Percentiles rank a stretch among this genome's conserved stretches.
Evolutionary conservation across 1,284 basidiomycete species (phyloP).

Genomic region (Vanrija pseudolonga): DNA sequence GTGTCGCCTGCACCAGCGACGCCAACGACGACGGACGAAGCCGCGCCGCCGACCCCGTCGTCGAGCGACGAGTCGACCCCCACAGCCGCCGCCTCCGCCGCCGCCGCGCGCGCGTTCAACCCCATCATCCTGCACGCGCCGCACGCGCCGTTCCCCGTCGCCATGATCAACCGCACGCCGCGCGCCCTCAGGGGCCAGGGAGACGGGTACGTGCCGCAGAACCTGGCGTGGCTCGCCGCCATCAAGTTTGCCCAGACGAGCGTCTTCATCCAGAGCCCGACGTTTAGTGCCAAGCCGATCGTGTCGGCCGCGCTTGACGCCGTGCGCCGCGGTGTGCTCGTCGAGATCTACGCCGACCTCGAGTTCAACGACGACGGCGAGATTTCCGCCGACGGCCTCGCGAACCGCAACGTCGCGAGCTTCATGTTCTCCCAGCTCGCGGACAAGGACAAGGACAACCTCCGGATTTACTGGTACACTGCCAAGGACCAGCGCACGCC

Average conservation of each 20-base stretch:
- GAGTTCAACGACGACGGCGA: constrained; percentile 59
- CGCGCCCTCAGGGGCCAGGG: constrained; percentile 49
- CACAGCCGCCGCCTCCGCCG: neutral
- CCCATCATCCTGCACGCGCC: constrained; percentile 56
- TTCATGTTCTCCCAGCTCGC: constrained; percentile 58
- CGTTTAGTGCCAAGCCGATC: constrained; percentile 64
- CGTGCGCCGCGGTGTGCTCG: constrained; percentile 60
- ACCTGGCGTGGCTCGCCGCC: constrained; percentile 66
- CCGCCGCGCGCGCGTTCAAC: constrained; percentile 36
- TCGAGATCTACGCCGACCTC: constrained; percentile 61
- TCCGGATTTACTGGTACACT: constrained; percentile 62
- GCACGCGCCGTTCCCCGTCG: constrained; percentile 65
- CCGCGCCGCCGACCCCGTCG: neutral
- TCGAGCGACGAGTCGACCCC: neutral
- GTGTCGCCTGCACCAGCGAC: neutral
- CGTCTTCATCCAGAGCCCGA: constrained; percentile 71
- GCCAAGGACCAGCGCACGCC: constrained; percentile 60
- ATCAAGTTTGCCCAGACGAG: constrained; percentile 61
- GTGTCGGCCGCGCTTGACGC: constrained; percentile 62
- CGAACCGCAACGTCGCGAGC: constrained; percentile 65
- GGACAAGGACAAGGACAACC: constrained; percentile 52
- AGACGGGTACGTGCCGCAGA: constrained; percentile 55
- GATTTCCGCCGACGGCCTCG: constrained; percentile 66
- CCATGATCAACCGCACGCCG: constrained; percentile 63
- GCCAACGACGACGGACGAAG: neutral